phyloP scores from a whole-genome alignment of 2,329 filamentous ascomycete species.

The Alternaria solani region DNA sequence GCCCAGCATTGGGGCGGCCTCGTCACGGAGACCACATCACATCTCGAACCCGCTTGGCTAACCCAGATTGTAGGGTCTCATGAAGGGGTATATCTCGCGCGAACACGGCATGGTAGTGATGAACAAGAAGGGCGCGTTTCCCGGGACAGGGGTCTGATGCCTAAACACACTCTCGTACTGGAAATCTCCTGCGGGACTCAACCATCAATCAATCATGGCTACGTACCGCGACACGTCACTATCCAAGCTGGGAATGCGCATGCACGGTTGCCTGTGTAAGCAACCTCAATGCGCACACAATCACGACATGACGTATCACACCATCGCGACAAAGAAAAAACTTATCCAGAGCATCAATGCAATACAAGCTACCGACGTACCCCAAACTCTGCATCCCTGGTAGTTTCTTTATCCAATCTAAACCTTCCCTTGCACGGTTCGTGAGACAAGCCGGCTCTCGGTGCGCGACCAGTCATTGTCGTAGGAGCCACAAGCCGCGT shows the following conservation, averaged over 20 bases:
- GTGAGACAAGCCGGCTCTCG: slow-evolving; percentile 8
- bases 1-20: slow-evolving; percentile 16
- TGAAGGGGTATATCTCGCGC: slow-evolving; percentile 98
- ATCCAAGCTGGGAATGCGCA: neutral
- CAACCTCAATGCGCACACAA: neutral
- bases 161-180: slow-evolving; percentile 25
- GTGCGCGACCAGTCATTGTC: slow-evolving; percentile 10
- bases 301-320: neutral
- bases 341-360: neutral
- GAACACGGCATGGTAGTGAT: slow-evolving; percentile 90
- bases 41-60: slow-evolving; percentile 19
- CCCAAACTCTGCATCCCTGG: neutral
- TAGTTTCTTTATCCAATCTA: neutral
- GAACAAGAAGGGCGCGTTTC: slow-evolving; percentile 92
- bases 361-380: neutral
- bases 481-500: slow-evolving; percentile 8
- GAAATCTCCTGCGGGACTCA: slow-evolving; percentile 14
- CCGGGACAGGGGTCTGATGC: slow-evolving; percentile 76
- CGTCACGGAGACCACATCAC: slow-evolving; percentile 15
- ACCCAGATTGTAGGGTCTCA: slow-evolving; percentile 70
- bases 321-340: neutral
- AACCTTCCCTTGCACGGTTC: slow-evolving; percentile 3
- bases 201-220: slow-evolving; percentile 18
- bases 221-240: slow-evolving; percentile 16
- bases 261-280: neutral